Conservation (phyloP, 768 basidiomycete genomes). For the Russula ochroleuca region DNA sequence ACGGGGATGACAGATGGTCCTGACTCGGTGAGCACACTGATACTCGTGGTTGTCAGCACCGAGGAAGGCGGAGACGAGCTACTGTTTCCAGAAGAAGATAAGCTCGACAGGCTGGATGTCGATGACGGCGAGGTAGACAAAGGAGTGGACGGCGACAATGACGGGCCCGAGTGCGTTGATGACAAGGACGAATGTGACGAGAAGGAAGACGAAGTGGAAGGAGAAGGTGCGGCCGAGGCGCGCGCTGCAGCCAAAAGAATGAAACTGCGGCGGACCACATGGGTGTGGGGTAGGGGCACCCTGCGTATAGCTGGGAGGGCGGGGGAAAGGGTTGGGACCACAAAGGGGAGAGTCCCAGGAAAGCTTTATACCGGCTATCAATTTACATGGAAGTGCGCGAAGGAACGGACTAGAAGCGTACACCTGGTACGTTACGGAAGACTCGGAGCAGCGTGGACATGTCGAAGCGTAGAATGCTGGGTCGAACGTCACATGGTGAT, state of each 20-base stretch:
- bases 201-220: not conserved
- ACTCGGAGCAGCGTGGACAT: not conserved
- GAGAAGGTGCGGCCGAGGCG: conserved; percentile 3
- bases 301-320: not conserved
- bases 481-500: not conserved
- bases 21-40: conserved; percentile 7
- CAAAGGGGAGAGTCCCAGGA: not conserved
- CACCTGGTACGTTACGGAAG: too few species aligned
- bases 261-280: conserved; percentile 4
- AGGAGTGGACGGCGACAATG: not conserved
- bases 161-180: not conserved
- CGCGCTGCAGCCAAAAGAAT: conserved; percentile 8
- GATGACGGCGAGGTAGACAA: not conserved
- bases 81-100: conserved; percentile 1
- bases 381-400: not conserved
- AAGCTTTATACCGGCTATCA: not conserved
- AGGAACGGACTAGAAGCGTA: not conserved
- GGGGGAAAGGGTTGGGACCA: not conserved
- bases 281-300: too few species aligned
- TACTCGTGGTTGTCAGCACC: not conserved
- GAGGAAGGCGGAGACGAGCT: not conserved
- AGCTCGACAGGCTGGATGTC: not conserved
- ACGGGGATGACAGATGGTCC: conserved; percentile 14
- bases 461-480: not conserved
- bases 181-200: not conserved